phyloP scores from a whole-genome alignment of 75 land plant species.

The Sequoia sempervirens region DNA sequence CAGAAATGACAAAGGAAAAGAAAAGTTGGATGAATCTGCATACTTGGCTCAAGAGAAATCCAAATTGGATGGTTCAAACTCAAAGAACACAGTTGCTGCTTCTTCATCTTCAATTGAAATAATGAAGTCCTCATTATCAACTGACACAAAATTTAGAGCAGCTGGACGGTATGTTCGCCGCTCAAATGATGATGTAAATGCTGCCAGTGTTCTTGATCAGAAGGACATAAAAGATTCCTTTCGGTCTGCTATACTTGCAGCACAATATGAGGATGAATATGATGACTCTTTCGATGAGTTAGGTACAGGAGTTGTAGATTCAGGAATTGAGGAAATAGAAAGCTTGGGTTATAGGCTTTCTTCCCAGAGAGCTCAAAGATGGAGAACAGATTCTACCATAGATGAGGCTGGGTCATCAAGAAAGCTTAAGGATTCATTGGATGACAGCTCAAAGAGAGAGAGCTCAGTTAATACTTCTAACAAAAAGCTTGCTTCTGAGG shows the following conservation, averaged over 20 bases:
- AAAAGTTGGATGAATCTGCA: slow-evolving; percentile 43
- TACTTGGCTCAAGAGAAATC: neutral
- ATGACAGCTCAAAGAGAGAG: neutral
- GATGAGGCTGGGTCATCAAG: neutral
- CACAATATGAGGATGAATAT: slow-evolving; percentile 94
- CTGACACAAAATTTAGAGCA: neutral
- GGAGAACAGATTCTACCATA: slow-evolving; percentile 2
- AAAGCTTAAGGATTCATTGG: slow-evolving; percentile 1
- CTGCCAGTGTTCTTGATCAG: slow-evolving; percentile 37
- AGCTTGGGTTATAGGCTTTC: slow-evolving; percentile 23
- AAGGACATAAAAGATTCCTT: slow-evolving; percentile 33
- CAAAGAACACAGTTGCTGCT: slow-evolving; percentile 19
- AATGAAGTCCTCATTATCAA: neutral
- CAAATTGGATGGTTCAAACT: neutral
- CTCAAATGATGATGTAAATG: slow-evolving; percentile 30
- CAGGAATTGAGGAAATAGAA: slow-evolving; percentile 68
- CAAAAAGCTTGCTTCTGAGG: slow-evolving; percentile 28
- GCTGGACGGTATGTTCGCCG: slow-evolving; percentile 73
- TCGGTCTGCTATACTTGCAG: slow-evolving; percentile 49
- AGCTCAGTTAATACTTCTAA: slow-evolving; percentile 5
- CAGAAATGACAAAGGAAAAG: slow-evolving; percentile 83
- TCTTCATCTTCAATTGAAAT: slow-evolving; percentile 20
- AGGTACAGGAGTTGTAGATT: slow-evolving; percentile 52
- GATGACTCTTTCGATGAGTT: slow-evolving; percentile 99
- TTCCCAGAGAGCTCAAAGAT: slow-evolving; percentile 15